Percentiles rank a stretch among this genome's conserved stretches.
Evolutionary conservation across 345 rosid species (phyloP).

Genomic region (Microthlaspi erraticum): DNA sequence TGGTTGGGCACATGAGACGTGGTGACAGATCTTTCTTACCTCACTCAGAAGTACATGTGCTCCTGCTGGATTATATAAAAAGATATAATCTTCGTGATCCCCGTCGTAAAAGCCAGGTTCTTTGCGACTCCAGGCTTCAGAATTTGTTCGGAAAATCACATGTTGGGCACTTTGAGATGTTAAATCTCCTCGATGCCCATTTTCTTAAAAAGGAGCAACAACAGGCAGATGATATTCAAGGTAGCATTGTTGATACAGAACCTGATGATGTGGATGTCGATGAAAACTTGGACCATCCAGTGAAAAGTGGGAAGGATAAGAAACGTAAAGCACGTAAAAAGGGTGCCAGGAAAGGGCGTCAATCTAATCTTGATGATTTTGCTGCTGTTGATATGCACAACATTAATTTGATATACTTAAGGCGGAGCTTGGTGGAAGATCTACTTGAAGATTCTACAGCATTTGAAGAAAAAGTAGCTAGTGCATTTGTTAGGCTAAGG

Average conservation of each 20-base stretch:
- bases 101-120: conserved; percentile 88
- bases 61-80: conserved; percentile 87
- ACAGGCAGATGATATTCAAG: conserved; percentile 71
- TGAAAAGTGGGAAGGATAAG: conserved; percentile 72
- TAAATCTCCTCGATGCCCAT: conserved; percentile 95
- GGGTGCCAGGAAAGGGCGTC: conserved; percentile 73
- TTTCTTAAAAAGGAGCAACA: conserved; percentile 81
- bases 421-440: conserved; percentile 88
- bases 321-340: conserved; percentile 76
- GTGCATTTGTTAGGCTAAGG: conserved; percentile 90
- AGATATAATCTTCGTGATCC: conserved; percentile 95
- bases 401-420: conserved; percentile 81
- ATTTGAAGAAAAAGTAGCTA: conserved; percentile 84
- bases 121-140: conserved; percentile 91
- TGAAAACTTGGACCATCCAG: conserved; percentile 62
- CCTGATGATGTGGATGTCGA: conserved; percentile 72
- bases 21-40: conserved; percentile 83
- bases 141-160: conserved; percentile 90
- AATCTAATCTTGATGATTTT: conserved; percentile 87
- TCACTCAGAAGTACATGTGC: conserved; percentile 81
- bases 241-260: conserved; percentile 69
- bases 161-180: conserved; percentile 99
- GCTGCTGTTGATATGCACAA: conserved; percentile 94
- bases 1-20: conserved; percentile 89
- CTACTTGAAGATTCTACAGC: conserved; percentile 74